Evolutionary conservation across 139 green algal genomes (phyloP).

Genomic region (Spirogloea muscicola): DNA sequence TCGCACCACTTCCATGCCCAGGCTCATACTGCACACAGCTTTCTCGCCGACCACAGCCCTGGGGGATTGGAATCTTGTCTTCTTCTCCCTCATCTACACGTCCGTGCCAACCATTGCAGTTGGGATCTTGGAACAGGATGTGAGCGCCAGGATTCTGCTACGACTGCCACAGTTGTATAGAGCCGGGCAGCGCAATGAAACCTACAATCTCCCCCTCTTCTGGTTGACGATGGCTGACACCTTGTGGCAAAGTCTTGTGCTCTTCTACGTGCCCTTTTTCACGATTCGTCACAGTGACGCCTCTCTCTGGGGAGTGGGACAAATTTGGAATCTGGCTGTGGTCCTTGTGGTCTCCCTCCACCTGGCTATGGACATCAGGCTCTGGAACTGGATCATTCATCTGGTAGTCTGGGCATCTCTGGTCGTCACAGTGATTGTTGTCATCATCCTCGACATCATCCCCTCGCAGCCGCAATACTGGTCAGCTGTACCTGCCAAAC

Average conservation of each 20-base stretch:
- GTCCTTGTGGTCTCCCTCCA: slow-evolving; percentile 52
- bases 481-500: slow-evolving; percentile 6
- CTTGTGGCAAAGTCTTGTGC: slow-evolving; percentile 48
- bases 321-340: slow-evolving; percentile 40
- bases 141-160: slow-evolving; percentile 32
- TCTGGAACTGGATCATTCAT: slow-evolving; percentile 50
- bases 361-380: slow-evolving; percentile 48
- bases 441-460: slow-evolving; percentile 45
- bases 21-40: slow-evolving; percentile 33
- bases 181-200: slow-evolving; percentile 19
- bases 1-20: too few species aligned
- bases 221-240: slow-evolving; percentile 38
- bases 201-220: slow-evolving; percentile 43
- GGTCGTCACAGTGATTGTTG: slow-evolving; percentile 33
- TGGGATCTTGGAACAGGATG: slow-evolving; percentile 60
- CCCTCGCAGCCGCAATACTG: slow-evolving; percentile 14
- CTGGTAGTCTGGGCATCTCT: slow-evolving; percentile 44
- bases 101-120: slow-evolving; percentile 54
- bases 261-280: slow-evolving; percentile 35
- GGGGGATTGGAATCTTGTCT: slow-evolving; percentile 46
- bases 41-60: slow-evolving; percentile 18
- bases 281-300: not conserved
- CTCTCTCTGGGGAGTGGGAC: slow-evolving; percentile 51
- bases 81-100: slow-evolving; percentile 64
- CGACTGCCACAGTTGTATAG: slow-evolving; percentile 54